phyloP scores from a whole-genome alignment of 2,329 filamentous ascomycete genomes.

The Trichoderma gracile region DNA sequence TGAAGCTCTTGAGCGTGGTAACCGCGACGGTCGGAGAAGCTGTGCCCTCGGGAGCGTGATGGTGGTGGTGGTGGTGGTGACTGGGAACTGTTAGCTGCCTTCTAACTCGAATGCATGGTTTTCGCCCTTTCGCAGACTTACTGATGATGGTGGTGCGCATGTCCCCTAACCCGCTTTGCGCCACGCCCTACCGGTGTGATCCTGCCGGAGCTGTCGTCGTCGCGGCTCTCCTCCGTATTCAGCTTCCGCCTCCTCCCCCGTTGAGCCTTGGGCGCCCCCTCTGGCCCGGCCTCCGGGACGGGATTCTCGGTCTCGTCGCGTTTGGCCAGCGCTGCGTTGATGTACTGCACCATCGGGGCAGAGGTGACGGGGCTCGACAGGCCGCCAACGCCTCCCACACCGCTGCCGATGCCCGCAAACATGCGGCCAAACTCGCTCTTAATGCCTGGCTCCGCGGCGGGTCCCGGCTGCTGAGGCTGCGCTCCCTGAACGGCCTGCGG shows the following conservation, averaged over 20 bases:
- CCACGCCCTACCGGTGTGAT: conserved; percentile 59
- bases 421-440: conserved; percentile 95
- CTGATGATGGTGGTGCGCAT: conserved; percentile 67
- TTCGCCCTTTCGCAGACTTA: conserved; percentile 45
- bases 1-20: conserved; percentile 52
- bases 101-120: neutral
- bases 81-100: conserved; percentile 29
- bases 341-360: conserved; percentile 47
- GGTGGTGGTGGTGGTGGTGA: conserved; percentile 62
- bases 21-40: conserved; percentile 46
- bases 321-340: conserved; percentile 47
- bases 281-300: conserved; percentile 47
- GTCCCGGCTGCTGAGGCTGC: conserved; percentile 76
- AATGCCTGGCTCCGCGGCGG: conserved; percentile 80
- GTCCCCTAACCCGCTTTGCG: conserved; percentile 70
- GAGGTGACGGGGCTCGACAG: conserved; percentile 54
- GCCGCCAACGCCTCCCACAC: conserved; percentile 49
- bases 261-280: conserved; percentile 51
- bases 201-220: conserved; percentile 66
- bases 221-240: conserved; percentile 73
- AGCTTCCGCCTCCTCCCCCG: conserved; percentile 67
- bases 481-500: conserved; percentile 93
- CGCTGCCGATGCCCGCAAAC: conserved; percentile 83
- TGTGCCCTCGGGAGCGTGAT: conserved; percentile 52
- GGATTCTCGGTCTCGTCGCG: conserved; percentile 54